These are phyloP conservation scores for Phytophthora ohioensis DNA, from an alignment of 352 stramenopile species.

Conservation along the genomic window DNA sequence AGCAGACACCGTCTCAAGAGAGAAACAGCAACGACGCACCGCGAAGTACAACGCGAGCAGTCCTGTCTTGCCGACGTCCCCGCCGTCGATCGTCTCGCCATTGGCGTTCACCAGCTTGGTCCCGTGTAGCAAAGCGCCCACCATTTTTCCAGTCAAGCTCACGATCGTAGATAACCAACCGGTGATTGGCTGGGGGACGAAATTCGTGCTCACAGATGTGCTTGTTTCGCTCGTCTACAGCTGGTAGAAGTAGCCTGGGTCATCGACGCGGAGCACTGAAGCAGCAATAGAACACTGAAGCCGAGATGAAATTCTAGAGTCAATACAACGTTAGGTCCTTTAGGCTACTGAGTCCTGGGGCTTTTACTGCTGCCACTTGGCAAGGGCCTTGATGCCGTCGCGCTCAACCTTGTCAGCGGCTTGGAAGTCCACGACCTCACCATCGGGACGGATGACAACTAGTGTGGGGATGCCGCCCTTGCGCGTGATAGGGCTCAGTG, in stretches of 20 bases:
- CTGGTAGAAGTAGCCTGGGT: neutral
- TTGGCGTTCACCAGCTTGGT: constrained; percentile 64
- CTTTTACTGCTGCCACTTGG: constrained; percentile 51
- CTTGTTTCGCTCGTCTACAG: constrained; percentile 16
- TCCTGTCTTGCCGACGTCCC: constrained; percentile 38
- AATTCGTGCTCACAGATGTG: constrained; percentile 2
- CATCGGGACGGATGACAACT: constrained; percentile 68
- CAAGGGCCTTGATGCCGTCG: constrained; percentile 55
- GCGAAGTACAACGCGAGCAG: constrained; percentile 80
- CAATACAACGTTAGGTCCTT: constrained; percentile 1
- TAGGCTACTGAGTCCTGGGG: neutral
- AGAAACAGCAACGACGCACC: constrained; percentile 34
- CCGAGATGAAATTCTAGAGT: neutral
- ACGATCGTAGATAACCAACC: neutral
- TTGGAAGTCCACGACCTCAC: constrained; percentile 74
- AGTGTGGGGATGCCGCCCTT: constrained; percentile 80
- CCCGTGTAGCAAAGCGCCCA: constrained; percentile 48
- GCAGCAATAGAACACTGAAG: neutral
- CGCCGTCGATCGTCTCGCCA: constrained; percentile 53
- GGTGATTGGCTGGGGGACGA: constrained; percentile 20
- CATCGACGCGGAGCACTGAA: neutral
- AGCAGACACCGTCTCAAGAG: neutral
- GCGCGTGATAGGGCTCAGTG: constrained; percentile 65
- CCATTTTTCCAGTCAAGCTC: constrained; percentile 37
- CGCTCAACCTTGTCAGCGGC: constrained; percentile 68